Base-by-base conservation (phyloP, 768 basidiomycete species). In the Leucosporidium yakuticum region DNA sequence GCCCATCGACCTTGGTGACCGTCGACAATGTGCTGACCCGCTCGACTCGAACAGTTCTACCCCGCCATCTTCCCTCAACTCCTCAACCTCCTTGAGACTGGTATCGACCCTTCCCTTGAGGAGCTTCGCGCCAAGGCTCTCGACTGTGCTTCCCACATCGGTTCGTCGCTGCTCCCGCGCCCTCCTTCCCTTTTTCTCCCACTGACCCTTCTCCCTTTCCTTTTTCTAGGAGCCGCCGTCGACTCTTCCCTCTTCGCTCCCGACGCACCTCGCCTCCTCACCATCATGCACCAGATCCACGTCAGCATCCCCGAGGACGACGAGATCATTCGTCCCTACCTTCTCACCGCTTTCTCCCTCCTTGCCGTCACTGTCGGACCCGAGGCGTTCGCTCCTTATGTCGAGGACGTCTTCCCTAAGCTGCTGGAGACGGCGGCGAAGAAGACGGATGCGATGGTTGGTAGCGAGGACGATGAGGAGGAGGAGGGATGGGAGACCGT, bases 281-380 rank as follows among this genome's bases (percentile, higher is more conserved):
- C 89, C 68, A 78, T 87, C 39, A 81, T 95, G 32, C 85, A 91
- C 59, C 81, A 83, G 23, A 87, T 91, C 54, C 91, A 91, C 79
- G 89, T 89, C 89, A 63, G 14, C 84, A 77, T 62, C 51, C 25
- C 21, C 27, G 89, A 91, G 70, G 84, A 87, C 2, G 82, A 83
- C 17, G 90, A 93, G 74, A 85, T 87, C 0, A 86, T 90, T 71
- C 77, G 87, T 3, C 50, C 58, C 20, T 91, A 90, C 76, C 81
- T 92, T 32, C 90, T 90, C 58, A 85, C 87, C 53, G 93, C 90
- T 0, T 94, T 90, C 90, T 88, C 89, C 3, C 92, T 90, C 74
- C 83, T 94, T 0, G 91, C 89, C 76, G 90, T 91, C 70, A 89
- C 89, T 0, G 83, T 94, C 74, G 88, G 88, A 29, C 44, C 59